A percentile compares a stretch with the other conserved stretches of the same genome.
Evolutionary conservation across 768 basidiomycete species (phyloP).

Genomic region (Mrakia frigida): DNA sequence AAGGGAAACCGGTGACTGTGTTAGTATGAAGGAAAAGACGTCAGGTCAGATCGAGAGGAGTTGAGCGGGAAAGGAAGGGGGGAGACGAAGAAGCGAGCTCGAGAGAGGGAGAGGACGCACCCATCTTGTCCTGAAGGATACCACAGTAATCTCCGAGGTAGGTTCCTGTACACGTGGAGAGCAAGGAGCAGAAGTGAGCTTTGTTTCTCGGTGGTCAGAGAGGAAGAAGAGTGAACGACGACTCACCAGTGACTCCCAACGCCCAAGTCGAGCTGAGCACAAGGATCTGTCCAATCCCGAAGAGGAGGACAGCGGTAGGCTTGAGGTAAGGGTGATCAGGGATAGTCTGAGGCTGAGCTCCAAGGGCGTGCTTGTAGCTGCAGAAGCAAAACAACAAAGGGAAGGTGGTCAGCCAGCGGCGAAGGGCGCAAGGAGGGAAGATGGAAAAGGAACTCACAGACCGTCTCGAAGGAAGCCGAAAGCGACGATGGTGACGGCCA

Average conservation of each 20-base stretch:
- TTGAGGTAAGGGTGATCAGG: conserved; percentile 64
- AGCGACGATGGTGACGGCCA: conserved; percentile 76
- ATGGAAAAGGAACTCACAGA: conserved; percentile 55
- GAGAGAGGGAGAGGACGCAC: conserved; percentile 46
- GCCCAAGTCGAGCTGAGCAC: conserved; percentile 85
- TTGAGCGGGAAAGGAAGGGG: neutral
- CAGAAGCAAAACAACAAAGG: neutral
- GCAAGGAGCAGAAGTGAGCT: neutral
- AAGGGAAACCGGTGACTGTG: conserved; percentile 87
- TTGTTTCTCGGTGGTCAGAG: neutral
- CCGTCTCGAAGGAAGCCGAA: conserved; percentile 80
- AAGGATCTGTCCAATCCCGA: conserved; percentile 70
- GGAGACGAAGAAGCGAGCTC: neutral
- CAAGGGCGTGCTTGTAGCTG: conserved; percentile 71
- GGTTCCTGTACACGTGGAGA: conserved; percentile 52
- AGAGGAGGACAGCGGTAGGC: conserved; percentile 51
- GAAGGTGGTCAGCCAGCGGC: too few relatives aligned
- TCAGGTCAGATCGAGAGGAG: neutral
- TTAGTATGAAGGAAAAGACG: conserved; percentile 27
- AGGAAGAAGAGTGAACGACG: neutral
- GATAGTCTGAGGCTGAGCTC: conserved; percentile 66
- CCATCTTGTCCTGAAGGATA: conserved; percentile 53
- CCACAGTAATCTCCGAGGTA: conserved; percentile 66
- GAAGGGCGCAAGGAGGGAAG: neutral
- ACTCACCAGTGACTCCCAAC: conserved; percentile 70